Evolutionary conservation across 2,329 filamentous ascomycete genomes (phyloP), one percentile per base, ranked within the genome.

Genomic region (Curvularia sp.): DNA sequence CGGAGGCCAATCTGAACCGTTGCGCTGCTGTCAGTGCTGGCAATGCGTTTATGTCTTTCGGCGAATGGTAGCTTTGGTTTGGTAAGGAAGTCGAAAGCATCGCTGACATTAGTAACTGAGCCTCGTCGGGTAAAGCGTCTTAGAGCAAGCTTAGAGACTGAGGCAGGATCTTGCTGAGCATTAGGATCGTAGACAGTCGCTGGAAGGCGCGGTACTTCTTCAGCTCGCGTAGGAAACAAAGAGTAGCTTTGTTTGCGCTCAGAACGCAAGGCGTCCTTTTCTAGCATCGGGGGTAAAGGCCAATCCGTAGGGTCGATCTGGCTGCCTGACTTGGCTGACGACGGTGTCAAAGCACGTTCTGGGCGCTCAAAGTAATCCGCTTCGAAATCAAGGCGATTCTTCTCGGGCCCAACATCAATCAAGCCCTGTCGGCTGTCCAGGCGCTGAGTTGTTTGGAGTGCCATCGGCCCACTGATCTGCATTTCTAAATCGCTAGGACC

Each of bases 1-100:
- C 89, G 84, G 15, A 91, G 80, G 1, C 88, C 89, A 51, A 91
- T 91, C 69, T 90, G 88, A 10, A 91, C 88, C 0, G 88, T 91
- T 24, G 88, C 88, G 9, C 85, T 85, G 44, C 88, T 90, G 15
- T 81, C 81, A 42, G 87, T 80, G 0, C 88, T 91, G 5, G 86
- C 87, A 58, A 86, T 81, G 44, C 88, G 82, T 18, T 80, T 78
- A n/a, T 81, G 79, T 8, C 63, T 61, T 13, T 73, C 69, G 4
- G 74, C 75, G 42, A 77, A 76, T 51, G 81, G 80, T 42, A 77
- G 78, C 47, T 65, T 67, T 24, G 75, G 73, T 53, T 72, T 71
- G 47, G 76, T 66, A 68, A 81, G 48, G 46, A 72, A 75, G 35
- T 67, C 68, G 53, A 76, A 75, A n/a, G 71, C 72, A 41, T 75